A percentile compares a stretch with the other conserved stretches of the same genome.
Evolutionary conservation across 768 basidiomycete genomes (phyloP).

Genomic region (Pisolithus sp.): DNA sequence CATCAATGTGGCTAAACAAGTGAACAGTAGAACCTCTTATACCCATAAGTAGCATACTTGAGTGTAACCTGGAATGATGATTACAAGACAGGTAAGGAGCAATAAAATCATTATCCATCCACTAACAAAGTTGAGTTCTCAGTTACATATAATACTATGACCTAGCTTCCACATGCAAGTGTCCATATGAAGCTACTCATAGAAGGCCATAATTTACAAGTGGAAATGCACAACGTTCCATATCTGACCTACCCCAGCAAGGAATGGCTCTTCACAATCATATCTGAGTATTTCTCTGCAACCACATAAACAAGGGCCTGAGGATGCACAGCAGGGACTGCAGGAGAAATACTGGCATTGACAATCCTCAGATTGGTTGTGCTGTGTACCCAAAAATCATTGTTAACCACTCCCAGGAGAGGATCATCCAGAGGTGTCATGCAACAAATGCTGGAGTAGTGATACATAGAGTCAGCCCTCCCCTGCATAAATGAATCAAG

Average conservation of each 20-base stretch:
- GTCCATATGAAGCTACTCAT: no score
- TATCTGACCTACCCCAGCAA: not conserved
- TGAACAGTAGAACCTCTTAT: no score
- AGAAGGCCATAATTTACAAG: no score
- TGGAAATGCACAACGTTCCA: not conserved
- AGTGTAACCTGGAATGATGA: no score
- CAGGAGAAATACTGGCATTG: constrained; percentile 29
- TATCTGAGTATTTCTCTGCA: constrained; percentile 35
- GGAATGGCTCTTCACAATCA: constrained; percentile 15
- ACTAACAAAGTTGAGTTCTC: no score
- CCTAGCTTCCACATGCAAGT: no score
- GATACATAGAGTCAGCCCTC: constrained; percentile 23
- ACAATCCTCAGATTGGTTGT: constrained; percentile 35
- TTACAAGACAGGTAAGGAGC: no score
- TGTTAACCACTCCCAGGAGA: constrained; percentile 41
- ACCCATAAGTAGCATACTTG: no score
- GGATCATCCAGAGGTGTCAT: constrained; percentile 24
- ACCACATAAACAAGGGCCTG: constrained; percentile 29
- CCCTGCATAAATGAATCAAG: not conserved
- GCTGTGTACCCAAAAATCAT: constrained; percentile 40
- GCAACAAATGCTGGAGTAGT: constrained; percentile 33
- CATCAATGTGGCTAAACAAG: no score
- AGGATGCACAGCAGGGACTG: constrained; percentile 25
- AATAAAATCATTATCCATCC: no score
- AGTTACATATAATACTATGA: no score